These are phyloP conservation scores for Penicillium sp. DNA, from an alignment of 2,329 filamentous ascomycete genomes.

Conservation along the genomic window DNA sequence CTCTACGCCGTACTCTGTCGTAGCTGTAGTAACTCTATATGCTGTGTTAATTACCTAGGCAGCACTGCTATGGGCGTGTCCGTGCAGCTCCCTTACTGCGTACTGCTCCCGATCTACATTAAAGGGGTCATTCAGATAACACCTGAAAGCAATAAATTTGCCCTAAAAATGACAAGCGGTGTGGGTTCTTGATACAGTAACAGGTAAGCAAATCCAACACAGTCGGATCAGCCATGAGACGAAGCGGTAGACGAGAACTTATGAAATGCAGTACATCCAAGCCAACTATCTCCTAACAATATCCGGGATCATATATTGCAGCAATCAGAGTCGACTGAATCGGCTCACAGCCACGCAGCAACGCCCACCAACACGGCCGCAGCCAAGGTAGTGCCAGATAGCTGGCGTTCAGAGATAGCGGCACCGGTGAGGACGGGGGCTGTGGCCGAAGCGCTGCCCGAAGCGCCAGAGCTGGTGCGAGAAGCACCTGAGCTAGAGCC, in stretches of 20 bases:
- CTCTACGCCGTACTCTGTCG: neutral
- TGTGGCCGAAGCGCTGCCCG: constrained; percentile 13
- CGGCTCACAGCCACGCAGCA: constrained; percentile 35
- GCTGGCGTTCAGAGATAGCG: constrained; percentile 29
- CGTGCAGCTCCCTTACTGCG: constrained; percentile 9
- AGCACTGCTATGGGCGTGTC: neutral
- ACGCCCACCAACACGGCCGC: constrained; percentile 42
- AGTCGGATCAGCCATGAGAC: neutral
- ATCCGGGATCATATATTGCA: constrained; percentile 2
- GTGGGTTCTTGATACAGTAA: constrained; percentile 4
- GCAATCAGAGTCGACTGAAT: neutral
- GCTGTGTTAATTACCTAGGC: neutral
- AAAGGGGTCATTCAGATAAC: constrained; percentile 1
- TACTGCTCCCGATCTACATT: neutral
- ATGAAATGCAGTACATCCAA: constrained; percentile 12
- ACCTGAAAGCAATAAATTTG: constrained; percentile 10
- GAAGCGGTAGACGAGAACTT: constrained; percentile 3
- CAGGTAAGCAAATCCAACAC: constrained; percentile 2
- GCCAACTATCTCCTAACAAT: constrained; percentile 12
- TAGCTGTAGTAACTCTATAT: neutral
- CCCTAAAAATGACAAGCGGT: constrained; percentile 13
- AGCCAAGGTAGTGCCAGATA: constrained; percentile 36
- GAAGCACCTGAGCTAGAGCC: constrained; percentile 18
- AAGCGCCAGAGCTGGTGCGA: constrained; percentile 6
- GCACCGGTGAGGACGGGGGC: constrained; percentile 21